A percentile compares a stretch with the other conserved stretches of the same genome.
Evolutionary conservation across 495 filamentous ascomycete species (phyloP).

Genomic region (Lasiosphaeris hirsuta): DNA sequence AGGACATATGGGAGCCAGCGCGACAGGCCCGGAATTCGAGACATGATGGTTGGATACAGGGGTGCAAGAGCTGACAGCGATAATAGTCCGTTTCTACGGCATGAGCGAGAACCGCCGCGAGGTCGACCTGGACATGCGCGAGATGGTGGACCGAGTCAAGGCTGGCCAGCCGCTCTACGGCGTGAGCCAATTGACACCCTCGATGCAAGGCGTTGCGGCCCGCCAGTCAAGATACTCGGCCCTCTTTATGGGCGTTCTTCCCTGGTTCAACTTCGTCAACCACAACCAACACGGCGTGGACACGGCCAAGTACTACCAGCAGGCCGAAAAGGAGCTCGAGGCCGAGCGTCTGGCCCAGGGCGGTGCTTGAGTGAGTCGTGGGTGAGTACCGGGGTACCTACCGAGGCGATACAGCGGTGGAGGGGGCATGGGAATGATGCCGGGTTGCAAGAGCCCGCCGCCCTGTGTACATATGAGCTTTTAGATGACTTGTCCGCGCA

Average conservation of each 20-base stretch:
- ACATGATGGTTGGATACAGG: background rate
- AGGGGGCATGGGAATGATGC: background rate
- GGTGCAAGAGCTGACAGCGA: conserved; percentile 8
- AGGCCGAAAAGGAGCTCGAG: conserved; percentile 92
- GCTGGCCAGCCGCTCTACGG: conserved; percentile 89
- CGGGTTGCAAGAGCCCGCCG: conserved; percentile 18
- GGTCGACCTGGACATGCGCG: conserved; percentile 91
- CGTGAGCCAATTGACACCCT: conserved; percentile 65
- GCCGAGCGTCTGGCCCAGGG: conserved; percentile 54
- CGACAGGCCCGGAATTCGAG: no score
- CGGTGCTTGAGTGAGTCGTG: background rate
- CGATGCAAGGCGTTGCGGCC: conserved; percentile 90
- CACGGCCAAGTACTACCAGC: conserved; percentile 95
- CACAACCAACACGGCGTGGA: conserved; percentile 97
- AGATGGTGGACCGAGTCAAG: conserved; percentile 97
- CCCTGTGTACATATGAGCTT: conserved; percentile 28
- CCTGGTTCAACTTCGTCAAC: conserved; percentile 98
- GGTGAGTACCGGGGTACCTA: background rate
- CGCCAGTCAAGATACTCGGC: conserved; percentile 89
- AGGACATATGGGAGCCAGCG: background rate
- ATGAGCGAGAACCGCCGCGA: conserved; percentile 88
- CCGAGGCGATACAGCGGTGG: background rate
- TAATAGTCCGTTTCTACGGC: conserved; percentile 84
- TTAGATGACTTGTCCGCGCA: conserved; percentile 21
- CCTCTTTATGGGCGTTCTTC: conserved; percentile 75